phyloP scores from a whole-genome alignment of 2,329 filamentous ascomycete genomes.

The Phialocephala sp. region DNA sequence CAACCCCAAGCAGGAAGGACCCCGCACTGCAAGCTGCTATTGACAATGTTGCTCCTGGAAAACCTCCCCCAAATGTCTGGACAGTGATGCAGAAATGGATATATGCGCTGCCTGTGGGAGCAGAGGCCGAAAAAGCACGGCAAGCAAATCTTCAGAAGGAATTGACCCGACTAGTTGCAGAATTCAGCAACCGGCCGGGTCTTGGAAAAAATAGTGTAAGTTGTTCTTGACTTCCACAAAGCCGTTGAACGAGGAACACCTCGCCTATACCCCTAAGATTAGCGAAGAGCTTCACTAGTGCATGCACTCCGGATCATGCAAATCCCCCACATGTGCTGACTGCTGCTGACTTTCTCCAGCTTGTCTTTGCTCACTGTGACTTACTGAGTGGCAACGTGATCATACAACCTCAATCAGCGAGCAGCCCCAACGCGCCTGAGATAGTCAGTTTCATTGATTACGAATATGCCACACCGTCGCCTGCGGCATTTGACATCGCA shows the following conservation, averaged over 20 bases:
- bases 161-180: conserved; percentile 69
- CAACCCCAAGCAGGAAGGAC: conserved; percentile 43
- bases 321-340: not conserved
- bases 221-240: conserved; percentile 28
- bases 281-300: not conserved
- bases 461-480: conserved; percentile 94
- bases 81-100: conserved; percentile 97
- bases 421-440: conserved; percentile 48
- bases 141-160: conserved; percentile 75
- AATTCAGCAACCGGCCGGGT: conserved; percentile 78
- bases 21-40: conserved; percentile 51
- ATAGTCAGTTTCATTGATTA: conserved; percentile 93
- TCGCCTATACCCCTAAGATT: conserved; percentile 6
- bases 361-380: conserved; percentile 95
- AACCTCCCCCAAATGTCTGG: conserved; percentile 87
- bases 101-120: conserved; percentile 76
- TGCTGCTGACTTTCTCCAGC: conserved; percentile 51
- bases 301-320: not conserved
- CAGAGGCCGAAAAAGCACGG: conserved; percentile 70
- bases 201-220: conserved; percentile 76
- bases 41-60: conserved; percentile 64
- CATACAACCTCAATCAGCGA: conserved; percentile 61
- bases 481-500: conserved; percentile 92
- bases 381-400: conserved; percentile 97
- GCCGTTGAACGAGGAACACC: not conserved